Conservation (phyloP, 176 grass and related monocot species). For the Olyra latifolia region DNA sequence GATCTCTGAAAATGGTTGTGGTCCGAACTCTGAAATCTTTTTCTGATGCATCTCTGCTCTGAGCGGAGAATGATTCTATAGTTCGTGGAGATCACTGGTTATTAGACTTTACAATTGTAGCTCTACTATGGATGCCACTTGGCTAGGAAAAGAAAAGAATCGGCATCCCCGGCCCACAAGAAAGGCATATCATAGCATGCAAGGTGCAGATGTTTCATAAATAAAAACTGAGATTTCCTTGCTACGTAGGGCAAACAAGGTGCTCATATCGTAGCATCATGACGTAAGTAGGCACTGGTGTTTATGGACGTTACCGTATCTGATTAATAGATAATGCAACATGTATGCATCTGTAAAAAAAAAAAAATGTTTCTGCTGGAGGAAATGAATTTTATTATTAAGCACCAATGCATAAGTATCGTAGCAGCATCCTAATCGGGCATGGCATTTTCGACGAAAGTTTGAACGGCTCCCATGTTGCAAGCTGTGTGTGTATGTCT, state of each 20-base stretch:
- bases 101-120: background rate
- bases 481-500: conserved; percentile 4
- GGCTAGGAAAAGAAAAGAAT: background rate
- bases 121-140: background rate
- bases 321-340: too few relatives aligned
- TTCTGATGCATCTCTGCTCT: background rate
- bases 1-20: background rate
- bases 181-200: conserved; percentile 10
- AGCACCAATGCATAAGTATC: too few relatives aligned
- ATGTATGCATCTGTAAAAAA: too few relatives aligned
- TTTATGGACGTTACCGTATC: too few relatives aligned
- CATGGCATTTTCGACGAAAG: background rate
- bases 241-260: too few relatives aligned
- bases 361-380: too few relatives aligned
- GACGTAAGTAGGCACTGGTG: too few relatives aligned
- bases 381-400: too few relatives aligned
- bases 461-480: background rate
- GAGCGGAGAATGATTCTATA: background rate
- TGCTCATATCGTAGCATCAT: too few relatives aligned
- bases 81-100: background rate
- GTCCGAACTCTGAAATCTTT: background rate
- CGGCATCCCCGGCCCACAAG: background rate
- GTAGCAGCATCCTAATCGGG: background rate
- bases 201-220: too few relatives aligned
- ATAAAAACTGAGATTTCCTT: too few relatives aligned